Evolutionary conservation across 2,329 filamentous ascomycete species (phyloP).

Genomic region (Cercospora sojina): DNA sequence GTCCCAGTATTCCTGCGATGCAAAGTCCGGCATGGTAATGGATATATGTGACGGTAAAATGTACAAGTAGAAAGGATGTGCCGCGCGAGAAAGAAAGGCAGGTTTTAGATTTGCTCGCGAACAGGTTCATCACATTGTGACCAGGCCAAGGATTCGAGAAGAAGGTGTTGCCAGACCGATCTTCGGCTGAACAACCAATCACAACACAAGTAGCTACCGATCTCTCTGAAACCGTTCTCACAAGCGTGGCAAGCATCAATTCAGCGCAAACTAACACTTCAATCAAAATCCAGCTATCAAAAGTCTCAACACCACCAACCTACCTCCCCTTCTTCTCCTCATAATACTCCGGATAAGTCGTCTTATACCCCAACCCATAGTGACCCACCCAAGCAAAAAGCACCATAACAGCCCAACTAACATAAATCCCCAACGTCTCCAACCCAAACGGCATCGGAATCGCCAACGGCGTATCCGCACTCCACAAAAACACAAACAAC

Average conservation of each 20-base stretch:
- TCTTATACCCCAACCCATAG: constrained; percentile 25
- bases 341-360: constrained; percentile 27
- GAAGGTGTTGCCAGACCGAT: neutral
- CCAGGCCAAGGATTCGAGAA: constrained; percentile 2
- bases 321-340: constrained; percentile 22
- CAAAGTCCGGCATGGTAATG: constrained; percentile 26
- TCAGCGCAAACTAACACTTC: neutral
- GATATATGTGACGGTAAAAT: neutral
- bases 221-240: neutral
- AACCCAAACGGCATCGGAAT: constrained; percentile 24
- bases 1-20: constrained; percentile 28
- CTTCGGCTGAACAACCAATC: neutral
- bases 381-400: constrained; percentile 23
- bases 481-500: constrained; percentile 27
- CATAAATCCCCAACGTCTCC: constrained; percentile 22
- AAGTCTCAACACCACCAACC: neutral
- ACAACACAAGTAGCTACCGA: neutral
- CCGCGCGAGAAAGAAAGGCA: neutral
- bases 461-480: constrained; percentile 26
- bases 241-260: neutral
- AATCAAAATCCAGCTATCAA: neutral
- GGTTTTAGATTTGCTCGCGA: neutral
- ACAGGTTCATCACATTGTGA: neutral
- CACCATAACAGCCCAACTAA: constrained; percentile 25
- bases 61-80: neutral